A percentile compares a stretch with the other conserved stretches of the same genome.
These are phyloP conservation scores for Camelina neglecta DNA, from an alignment of 345 rosid genomes.

Conservation along the genomic window DNA sequence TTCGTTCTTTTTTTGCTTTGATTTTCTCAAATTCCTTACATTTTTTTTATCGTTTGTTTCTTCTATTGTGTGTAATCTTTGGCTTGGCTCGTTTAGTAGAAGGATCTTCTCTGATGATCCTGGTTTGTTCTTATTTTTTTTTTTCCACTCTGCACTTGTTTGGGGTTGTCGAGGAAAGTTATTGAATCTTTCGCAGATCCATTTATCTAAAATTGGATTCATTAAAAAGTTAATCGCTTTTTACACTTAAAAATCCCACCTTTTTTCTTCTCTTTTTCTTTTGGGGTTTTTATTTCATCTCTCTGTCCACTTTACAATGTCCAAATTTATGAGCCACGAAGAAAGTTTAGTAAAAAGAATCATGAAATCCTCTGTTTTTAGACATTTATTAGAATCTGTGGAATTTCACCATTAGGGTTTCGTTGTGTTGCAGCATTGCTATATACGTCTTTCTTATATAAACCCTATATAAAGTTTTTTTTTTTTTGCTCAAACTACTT, in stretches of 20 bases:
- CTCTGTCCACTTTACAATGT: slow-evolving; percentile 13
- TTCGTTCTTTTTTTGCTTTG: slow-evolving; percentile 27
- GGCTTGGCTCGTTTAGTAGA: not conserved
- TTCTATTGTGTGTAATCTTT: slow-evolving; percentile 18
- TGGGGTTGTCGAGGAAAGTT: not conserved
- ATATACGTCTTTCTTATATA: not conserved
- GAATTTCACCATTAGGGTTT: slow-evolving; percentile 20
- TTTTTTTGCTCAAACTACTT: slow-evolving; percentile 14
- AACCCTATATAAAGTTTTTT: not conserved
- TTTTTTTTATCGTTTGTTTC: not conserved
- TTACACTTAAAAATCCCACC: slow-evolving; percentile 14
- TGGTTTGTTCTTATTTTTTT: not conserved
- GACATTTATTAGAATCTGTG: not conserved
- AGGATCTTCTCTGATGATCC: not conserved
- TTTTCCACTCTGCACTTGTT: slow-evolving; percentile 18
- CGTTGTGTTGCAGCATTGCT: slow-evolving; percentile 44
- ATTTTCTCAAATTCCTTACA: not conserved
- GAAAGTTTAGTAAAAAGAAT: not conserved
- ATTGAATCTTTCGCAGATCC: slow-evolving; percentile 25
- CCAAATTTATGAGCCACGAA: not conserved
- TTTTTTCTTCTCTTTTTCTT: slow-evolving; percentile 19
- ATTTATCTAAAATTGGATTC: slow-evolving; percentile 3
- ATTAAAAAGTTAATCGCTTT: slow-evolving; percentile 26
- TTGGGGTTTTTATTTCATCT: not conserved
- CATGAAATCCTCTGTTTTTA: not conserved